These are phyloP conservation scores for Adansonia madagascariensis DNA, from an alignment of 441 rosid genomes.

Conservation along the genomic window DNA sequence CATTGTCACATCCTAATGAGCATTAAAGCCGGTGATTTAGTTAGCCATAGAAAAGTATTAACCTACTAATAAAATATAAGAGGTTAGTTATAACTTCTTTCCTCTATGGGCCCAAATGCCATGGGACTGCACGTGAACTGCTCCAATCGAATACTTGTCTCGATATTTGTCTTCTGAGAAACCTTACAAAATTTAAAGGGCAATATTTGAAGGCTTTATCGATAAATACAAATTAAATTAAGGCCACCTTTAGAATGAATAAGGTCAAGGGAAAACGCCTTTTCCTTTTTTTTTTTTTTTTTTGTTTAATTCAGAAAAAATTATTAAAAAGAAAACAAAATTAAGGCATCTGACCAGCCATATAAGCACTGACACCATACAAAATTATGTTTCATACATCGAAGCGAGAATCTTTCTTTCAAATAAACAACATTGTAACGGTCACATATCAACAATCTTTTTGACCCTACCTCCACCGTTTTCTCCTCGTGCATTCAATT, in stretches of 20 bases:
- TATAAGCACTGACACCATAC: neutral
- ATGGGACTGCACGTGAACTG: neutral
- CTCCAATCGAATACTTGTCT: neutral
- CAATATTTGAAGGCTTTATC: neutral
- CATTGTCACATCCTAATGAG: neutral
- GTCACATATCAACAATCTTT: neutral
- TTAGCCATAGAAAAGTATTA: no score
- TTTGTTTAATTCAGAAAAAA: neutral
- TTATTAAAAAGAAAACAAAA: neutral
- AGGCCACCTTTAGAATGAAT: no score
- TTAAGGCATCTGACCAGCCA: neutral
- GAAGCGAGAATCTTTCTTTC: neutral
- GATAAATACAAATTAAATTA: neutral
- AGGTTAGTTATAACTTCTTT: neutral
- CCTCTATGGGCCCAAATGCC: neutral
- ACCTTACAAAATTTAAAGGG: neutral
- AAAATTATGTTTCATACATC: neutral
- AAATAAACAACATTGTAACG: neutral
- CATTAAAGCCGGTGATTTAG: neutral
- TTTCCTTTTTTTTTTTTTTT: no score
- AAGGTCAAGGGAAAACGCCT: neutral
- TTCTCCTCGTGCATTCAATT: neutral
- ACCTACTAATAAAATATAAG: no score
- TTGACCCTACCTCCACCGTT: neutral
- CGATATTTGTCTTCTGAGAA: neutral